Evolutionary conservation across 345 rosid genomes (phyloP).

Genomic region (Camelina neglecta): DNA sequence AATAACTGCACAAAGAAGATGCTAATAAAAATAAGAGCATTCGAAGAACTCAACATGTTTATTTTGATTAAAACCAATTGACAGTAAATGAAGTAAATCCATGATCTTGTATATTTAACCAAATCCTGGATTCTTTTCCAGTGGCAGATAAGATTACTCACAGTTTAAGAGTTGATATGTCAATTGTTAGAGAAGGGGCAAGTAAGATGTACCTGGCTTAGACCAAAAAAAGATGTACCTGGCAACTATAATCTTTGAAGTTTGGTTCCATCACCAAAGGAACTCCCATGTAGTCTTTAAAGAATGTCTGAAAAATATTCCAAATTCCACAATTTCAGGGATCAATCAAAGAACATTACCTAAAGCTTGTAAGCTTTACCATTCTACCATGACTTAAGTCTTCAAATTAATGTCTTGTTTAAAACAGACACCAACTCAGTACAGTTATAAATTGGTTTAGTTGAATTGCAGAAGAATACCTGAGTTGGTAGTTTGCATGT

Average conservation of each 20-base stretch:
- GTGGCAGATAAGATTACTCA: neutral
- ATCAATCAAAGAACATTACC: neutral
- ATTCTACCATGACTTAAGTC: neutral
- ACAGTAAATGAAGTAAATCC: neutral
- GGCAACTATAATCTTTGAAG: slow-evolving; percentile 86
- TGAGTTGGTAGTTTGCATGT: slow-evolving; percentile 97
- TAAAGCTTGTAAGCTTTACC: neutral
- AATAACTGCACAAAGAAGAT: neutral
- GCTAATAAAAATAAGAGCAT: neutral
- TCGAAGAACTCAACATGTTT: neutral
- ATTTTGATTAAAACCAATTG: neutral
- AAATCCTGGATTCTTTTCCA: neutral
- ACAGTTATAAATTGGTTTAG: neutral
- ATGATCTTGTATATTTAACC: neutral
- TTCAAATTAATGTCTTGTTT: slow-evolving; percentile 4
- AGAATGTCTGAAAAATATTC: slow-evolving; percentile 57
- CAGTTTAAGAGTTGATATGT: neutral
- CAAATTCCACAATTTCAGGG: neutral
- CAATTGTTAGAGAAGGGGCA: neutral
- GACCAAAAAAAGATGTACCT: slow-evolving; percentile 49
- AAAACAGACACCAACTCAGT: neutral
- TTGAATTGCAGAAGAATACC: slow-evolving; percentile 44
- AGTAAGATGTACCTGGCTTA: slow-evolving; percentile 60
- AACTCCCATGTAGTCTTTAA: slow-evolving; percentile 85
- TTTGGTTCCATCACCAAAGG: slow-evolving; percentile 91